Percentiles rank a stretch among this genome's conserved stretches.
Conservation (phyloP, 129 eudicot species). For the Arctium minus region DNA sequence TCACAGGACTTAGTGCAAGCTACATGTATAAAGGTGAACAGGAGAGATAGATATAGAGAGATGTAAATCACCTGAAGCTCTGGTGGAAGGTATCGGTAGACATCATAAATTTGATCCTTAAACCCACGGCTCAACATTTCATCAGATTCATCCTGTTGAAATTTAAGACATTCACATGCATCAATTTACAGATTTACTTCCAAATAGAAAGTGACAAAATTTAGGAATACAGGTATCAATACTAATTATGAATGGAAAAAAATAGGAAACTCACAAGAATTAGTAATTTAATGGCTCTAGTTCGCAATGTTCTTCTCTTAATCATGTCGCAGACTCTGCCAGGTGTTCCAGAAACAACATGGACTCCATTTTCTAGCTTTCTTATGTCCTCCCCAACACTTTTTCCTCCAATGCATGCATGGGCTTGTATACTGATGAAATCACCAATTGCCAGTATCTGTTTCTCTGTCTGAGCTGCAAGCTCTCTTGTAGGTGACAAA, state of each 20-base stretch:
- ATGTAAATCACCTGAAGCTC: conserved; percentile 76
- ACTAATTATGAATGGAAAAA: not conserved
- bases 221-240: not conserved
- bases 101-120: conserved; percentile 99
- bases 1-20: not conserved
- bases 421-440: conserved; percentile 77
- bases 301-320: conserved; percentile 82
- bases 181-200: not conserved
- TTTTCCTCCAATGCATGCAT: conserved; percentile 96
- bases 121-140: conserved; percentile 99
- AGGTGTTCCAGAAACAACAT: conserved; percentile 95
- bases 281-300: conserved; percentile 74
- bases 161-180: not conserved
- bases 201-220: not conserved
- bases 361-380: conserved; percentile 84
- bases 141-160: conserved; percentile 84
- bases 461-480: conserved; percentile 91
- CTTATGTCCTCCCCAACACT: conserved; percentile 95
- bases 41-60: not conserved
- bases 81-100: conserved; percentile 95
- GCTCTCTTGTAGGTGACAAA: conserved; percentile 92
- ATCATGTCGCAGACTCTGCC: conserved; percentile 98
- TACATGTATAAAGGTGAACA: not conserved
- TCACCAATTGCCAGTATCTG: conserved; percentile 74
- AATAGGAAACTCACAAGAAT: conserved; percentile 58